These are phyloP conservation scores for Sclerotinia glacialis DNA, from an alignment of 2,329 filamentous ascomycete genomes.

Conservation along the genomic window DNA sequence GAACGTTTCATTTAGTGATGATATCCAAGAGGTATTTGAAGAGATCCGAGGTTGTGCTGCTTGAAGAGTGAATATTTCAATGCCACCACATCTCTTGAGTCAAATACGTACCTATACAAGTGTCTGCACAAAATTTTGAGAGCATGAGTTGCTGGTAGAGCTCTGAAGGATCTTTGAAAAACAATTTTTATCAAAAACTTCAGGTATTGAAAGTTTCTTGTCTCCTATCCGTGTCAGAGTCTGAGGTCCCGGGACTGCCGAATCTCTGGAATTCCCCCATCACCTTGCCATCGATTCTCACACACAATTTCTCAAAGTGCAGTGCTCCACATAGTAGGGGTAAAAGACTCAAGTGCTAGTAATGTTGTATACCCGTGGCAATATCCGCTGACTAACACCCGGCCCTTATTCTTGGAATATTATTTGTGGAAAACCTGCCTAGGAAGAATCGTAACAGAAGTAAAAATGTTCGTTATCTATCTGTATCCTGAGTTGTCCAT, in stretches of 20 bases:
- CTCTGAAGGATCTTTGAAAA: not conserved
- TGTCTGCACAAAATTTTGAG: not conserved
- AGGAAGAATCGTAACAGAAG: no score
- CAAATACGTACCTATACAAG: not conserved
- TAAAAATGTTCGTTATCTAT: no score
- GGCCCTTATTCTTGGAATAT: no score
- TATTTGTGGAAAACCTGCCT: no score
- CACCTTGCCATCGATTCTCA: not conserved
- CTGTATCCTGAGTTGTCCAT: no score
- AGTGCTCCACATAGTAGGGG: rapidly evolving
- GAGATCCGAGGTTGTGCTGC: not conserved
- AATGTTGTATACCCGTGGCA: not conserved
- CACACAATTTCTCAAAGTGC: not conserved
- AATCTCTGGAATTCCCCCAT: not conserved
- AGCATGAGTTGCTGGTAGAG: not conserved
- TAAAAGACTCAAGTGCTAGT: not conserved
- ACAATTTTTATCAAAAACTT: not conserved
- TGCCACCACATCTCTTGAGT: not conserved
- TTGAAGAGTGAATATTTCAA: not conserved
- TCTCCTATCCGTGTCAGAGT: not conserved
- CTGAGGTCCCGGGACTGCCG: no score
- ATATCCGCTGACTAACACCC: not conserved
- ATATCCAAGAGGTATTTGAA: not conserved
- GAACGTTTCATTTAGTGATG: not conserved
- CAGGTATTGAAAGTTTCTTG: not conserved